These are phyloP conservation scores for Phaeotremella skinneri DNA, from an alignment of 768 basidiomycete genomes.

Conservation along the genomic window DNA sequence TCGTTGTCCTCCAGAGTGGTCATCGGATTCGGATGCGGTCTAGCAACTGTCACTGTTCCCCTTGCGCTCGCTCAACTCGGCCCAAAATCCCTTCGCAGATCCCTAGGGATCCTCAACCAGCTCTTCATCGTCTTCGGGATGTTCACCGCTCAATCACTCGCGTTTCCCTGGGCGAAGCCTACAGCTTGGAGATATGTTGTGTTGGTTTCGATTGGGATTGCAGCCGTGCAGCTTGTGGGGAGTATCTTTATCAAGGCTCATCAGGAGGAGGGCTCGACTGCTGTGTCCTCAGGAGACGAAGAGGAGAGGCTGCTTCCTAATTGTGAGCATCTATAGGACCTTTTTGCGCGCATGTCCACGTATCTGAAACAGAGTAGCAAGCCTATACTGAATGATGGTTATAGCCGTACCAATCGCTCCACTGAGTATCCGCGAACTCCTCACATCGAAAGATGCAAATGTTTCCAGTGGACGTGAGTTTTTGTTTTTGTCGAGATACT, in stretches of 20 bases:
- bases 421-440: constrained; percentile 28
- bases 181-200: constrained; percentile 41
- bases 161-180: constrained; percentile 39
- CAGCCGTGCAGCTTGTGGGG: constrained; percentile 32
- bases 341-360: background rate
- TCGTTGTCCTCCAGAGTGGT: constrained; percentile 35
- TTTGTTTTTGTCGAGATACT: too few species aligned
- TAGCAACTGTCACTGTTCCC: constrained; percentile 62
- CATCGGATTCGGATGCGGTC: constrained; percentile 45
- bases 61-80: constrained; percentile 83
- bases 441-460: constrained; percentile 24
- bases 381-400: background rate
- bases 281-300: constrained; percentile 10
- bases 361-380: too few species aligned
- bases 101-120: constrained; percentile 47
- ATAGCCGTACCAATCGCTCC: constrained; percentile 11
- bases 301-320: constrained; percentile 21
- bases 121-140: constrained; percentile 48
- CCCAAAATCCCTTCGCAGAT: constrained; percentile 63
- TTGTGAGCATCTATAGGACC: background rate
- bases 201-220: constrained; percentile 28
- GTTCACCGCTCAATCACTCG: constrained; percentile 37
- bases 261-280: background rate
- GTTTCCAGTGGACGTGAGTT: constrained; percentile 34
- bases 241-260: constrained; percentile 26